Conservation (phyloP, 768 basidiomycete genomes). For the Boletus reticuloceps region DNA sequence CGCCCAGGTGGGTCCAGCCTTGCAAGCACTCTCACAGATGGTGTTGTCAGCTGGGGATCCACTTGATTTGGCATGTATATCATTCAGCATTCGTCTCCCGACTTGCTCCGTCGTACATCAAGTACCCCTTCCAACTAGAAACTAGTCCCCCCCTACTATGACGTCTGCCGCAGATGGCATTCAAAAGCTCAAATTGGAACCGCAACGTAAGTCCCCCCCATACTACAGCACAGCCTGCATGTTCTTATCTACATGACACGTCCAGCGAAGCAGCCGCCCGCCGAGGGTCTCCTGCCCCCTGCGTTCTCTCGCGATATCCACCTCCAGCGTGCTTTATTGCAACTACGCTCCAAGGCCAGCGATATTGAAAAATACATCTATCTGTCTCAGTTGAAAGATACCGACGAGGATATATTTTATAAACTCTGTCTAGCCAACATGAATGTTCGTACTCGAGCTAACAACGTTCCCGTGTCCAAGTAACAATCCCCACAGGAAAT, state of each 20-base stretch:
- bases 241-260: background rate
- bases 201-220: constrained; percentile 42
- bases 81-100: constrained; percentile 1
- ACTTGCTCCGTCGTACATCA: constrained; percentile 15
- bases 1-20: too few species aligned
- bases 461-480: background rate
- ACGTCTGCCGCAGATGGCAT: constrained; percentile 56
- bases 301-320: constrained; percentile 53
- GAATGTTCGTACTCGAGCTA: constrained; percentile 22
- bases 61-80: background rate
- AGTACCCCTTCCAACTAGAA: too few species aligned
- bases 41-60: background rate
- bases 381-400: constrained; percentile 68
- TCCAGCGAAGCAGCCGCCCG: constrained; percentile 42
- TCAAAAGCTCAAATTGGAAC: constrained; percentile 64
- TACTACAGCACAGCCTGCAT: background rate
- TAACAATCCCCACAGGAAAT: constrained; percentile 39
- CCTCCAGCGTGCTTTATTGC: constrained; percentile 56
- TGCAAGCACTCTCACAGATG: constrained; percentile 1
- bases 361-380: constrained; percentile 84
- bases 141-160: constrained; percentile 42
- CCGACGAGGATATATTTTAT: constrained; percentile 77
- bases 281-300: constrained; percentile 61
- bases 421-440: constrained; percentile 69
- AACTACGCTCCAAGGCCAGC: constrained; percentile 73